phyloP scores from a whole-genome alignment of 768 basidiomycete species.

The Mycena sanguinolenta region DNA sequence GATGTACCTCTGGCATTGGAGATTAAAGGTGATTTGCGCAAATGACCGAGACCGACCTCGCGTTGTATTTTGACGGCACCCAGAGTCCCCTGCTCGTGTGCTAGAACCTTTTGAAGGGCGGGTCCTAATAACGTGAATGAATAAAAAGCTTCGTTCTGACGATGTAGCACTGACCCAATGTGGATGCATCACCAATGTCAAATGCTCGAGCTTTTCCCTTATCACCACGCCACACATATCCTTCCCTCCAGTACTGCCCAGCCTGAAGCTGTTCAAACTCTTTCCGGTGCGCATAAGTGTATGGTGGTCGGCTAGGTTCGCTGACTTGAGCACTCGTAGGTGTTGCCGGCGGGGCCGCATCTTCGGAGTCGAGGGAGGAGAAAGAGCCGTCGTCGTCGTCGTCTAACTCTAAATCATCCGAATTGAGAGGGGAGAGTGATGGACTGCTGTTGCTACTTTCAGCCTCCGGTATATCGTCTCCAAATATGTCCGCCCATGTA shows the following conservation, averaged over 20 bases:
- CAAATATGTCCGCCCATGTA: conserved; percentile 85
- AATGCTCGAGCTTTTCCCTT: conserved; percentile 59
- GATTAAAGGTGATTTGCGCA: not conserved
- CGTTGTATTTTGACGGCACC: conserved; percentile 55
- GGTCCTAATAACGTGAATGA: conserved; percentile 57
- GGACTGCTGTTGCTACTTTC: conserved; percentile 72
- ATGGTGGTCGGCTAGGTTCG: conserved; percentile 41
- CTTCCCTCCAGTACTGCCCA: conserved; percentile 81
- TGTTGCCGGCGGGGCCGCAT: conserved; percentile 11
- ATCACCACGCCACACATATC: conserved; percentile 65
- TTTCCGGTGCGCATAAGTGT: conserved; percentile 61
- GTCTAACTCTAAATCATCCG: conserved; percentile 65
- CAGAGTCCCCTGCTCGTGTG: conserved; percentile 49
- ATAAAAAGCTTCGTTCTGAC: not conserved
- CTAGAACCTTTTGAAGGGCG: conserved; percentile 53
- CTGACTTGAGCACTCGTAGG: conserved; percentile 13
- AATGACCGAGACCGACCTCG: conserved; percentile 50
- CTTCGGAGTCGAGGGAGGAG: conserved; percentile 44
- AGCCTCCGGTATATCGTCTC: conserved; percentile 87
- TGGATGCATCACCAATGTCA: conserved; percentile 78
- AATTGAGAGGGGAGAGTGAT: conserved; percentile 75
- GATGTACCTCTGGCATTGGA: conserved; percentile 69
- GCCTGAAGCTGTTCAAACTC: conserved; percentile 73
- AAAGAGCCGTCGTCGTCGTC: conserved; percentile 51
- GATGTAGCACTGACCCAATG: conserved; percentile 65